Evolutionary conservation across 1,139 yeast species (phyloP).

Genomic region (Protomyces gravidus): DNA sequence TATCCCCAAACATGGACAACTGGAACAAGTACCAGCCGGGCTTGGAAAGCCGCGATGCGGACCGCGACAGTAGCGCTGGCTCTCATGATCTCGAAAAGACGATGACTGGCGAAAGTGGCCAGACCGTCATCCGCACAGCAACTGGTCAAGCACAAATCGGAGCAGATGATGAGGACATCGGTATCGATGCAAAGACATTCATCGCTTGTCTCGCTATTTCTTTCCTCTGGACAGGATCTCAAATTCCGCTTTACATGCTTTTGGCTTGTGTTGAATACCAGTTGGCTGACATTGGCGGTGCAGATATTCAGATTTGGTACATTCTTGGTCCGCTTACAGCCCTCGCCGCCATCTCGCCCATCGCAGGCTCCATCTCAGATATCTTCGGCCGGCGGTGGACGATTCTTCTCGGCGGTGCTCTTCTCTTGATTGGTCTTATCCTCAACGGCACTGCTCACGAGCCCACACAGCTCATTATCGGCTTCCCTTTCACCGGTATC

Average conservation of each 20-base stretch:
- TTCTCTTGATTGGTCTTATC: conserved; percentile 23
- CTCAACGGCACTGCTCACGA: conserved; percentile 13
- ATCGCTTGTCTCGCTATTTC: conserved; percentile 26
- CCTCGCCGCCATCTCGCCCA: conserved; percentile 21
- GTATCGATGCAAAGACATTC: conserved; percentile 21
- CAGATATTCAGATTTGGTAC: conserved; percentile 25
- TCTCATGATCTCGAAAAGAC: conserved; percentile 6
- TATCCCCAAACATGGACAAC: conserved; percentile 17
- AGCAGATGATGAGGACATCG: conserved; percentile 19
- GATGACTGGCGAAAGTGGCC: conserved; percentile 18
- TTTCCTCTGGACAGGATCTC: conserved; percentile 27
- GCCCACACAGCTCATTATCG: conserved; percentile 10
- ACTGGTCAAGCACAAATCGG: conserved; percentile 24
- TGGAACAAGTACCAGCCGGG: conserved; percentile 26
- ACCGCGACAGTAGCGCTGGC: conserved; percentile 3
- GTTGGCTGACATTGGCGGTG: conserved; percentile 25
- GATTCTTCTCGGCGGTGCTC: conserved; percentile 21
- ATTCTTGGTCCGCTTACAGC: conserved; percentile 23
- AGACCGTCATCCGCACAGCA: conserved; percentile 12
- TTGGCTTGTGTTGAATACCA: conserved; percentile 21
- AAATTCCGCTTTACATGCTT: conserved; percentile 20
- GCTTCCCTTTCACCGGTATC: conserved; percentile 24
- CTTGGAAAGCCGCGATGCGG: background rate
- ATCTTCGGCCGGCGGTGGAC: conserved; percentile 27
- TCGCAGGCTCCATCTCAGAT: conserved; percentile 23